phyloP scores from a whole-genome alignment of 306 rosid genomes.

The Cucurbita argyrosperma region DNA sequence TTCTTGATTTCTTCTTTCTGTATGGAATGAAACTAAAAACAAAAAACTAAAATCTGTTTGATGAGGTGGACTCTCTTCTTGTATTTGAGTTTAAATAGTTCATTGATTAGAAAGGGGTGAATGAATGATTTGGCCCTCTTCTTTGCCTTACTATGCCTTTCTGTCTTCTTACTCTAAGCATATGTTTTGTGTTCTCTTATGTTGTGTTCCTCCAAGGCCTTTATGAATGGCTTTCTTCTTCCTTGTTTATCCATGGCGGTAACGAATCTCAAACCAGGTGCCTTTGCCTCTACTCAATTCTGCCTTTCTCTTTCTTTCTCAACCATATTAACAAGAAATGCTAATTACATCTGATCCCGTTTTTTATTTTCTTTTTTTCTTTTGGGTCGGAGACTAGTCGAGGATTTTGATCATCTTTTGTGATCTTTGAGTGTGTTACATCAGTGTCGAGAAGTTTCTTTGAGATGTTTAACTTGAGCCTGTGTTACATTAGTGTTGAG shows the following conservation, averaged over 20 bases:
- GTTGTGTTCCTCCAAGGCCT: background rate
- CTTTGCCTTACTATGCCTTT: background rate
- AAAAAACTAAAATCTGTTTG: background rate
- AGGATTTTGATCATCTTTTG: too few species aligned
- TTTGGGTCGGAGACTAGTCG: too few species aligned
- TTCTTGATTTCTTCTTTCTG: background rate
- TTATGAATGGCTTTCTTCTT: background rate
- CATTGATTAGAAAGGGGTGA: background rate
- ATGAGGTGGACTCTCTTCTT: background rate
- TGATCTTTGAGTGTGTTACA: too few species aligned
- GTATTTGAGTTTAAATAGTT: background rate
- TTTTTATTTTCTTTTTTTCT: too few species aligned
- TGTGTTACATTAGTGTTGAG: too few species aligned
- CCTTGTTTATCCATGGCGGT: background rate
- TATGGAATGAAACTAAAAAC: constrained; percentile 4
- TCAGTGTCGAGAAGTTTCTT: too few species aligned
- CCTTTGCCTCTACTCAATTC: background rate
- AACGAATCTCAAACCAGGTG: background rate
- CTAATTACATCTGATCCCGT: too few species aligned
- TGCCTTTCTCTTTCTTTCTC: background rate
- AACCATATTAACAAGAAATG: too few species aligned
- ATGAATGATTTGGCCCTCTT: background rate
- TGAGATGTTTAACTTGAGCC: too few species aligned
- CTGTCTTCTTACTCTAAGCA: background rate
- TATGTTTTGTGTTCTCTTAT: background rate